phyloP scores from a whole-genome alignment of 129 eudicot species.

The Flaveria brownii region DNA sequence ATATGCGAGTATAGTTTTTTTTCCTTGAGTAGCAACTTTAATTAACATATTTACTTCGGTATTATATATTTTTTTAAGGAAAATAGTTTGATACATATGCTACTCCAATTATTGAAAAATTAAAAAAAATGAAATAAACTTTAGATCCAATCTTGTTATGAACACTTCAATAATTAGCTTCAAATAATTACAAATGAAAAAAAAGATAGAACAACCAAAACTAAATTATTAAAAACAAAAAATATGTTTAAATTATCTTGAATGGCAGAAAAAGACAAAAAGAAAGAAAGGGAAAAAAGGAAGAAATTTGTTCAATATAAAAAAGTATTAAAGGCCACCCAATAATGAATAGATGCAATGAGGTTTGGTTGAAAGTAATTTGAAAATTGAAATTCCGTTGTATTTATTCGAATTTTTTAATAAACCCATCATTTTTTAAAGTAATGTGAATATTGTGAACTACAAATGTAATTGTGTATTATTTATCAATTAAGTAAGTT shows the following conservation, averaged over 20 bases:
- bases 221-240: slow-evolving; percentile 1
- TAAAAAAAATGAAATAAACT: slow-evolving; percentile 24
- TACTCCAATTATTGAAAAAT: slow-evolving; percentile 30
- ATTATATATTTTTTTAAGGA: background rate
- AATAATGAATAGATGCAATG: slow-evolving; percentile 27
- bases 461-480: slow-evolving; percentile 1
- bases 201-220: slow-evolving; percentile 10
- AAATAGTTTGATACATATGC: background rate
- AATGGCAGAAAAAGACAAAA: slow-evolving; percentile 4
- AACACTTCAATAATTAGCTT: slow-evolving; percentile 30
- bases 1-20: no score
- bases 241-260: background rate
- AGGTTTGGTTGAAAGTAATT: slow-evolving; percentile 13
- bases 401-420: background rate
- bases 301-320: slow-evolving; percentile 19
- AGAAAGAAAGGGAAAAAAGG: background rate
- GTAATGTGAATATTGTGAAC: background rate
- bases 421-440: background rate
- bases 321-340: slow-evolving; percentile 24
- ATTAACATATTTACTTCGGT: no score
- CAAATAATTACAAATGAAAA: slow-evolving; percentile 21
- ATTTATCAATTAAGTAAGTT: background rate
- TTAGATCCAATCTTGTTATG: slow-evolving; percentile 39
- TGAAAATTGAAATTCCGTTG: background rate
- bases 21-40: no score